A percentile compares a stretch with the other conserved stretches of the same genome.
These are phyloP conservation scores for Saccharomycopsis sp. DNA, from an alignment of 805 yeast genomes.

Conservation along the genomic window DNA sequence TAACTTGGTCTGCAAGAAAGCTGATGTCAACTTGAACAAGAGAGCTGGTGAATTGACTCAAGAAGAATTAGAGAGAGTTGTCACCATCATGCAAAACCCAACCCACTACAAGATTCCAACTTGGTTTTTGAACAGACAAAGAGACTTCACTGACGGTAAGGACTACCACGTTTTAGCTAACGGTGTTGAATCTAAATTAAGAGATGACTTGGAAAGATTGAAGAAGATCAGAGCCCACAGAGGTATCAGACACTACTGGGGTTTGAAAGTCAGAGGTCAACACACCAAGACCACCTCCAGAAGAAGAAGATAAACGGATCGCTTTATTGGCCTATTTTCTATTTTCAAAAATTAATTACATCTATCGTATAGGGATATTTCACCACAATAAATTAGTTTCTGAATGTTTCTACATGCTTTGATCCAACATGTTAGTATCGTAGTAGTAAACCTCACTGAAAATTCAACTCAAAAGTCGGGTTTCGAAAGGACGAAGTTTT, in stretches of 20 bases:
- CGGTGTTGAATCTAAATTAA: conserved; percentile 98
- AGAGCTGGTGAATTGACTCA: conserved; percentile 99
- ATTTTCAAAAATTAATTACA: neutral
- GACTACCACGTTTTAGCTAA: conserved; percentile 98
- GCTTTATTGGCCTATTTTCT: neutral
- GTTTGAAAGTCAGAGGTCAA: conserved; percentile 99
- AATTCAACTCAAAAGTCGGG: too few species aligned
- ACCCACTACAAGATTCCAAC: conserved; percentile 98
- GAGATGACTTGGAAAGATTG: conserved; percentile 99
- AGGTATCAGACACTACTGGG: conserved; percentile 99
- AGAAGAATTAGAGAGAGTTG: conserved; percentile 99
- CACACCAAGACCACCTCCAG: conserved; percentile 99
- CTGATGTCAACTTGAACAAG: conserved; percentile 96
- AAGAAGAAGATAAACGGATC: conserved; percentile 25
- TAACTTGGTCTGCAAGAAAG: conserved; percentile 99
- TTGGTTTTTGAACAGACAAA: conserved; percentile 99
- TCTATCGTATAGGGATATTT: neutral
- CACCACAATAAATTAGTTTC: neutral
- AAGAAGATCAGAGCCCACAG: conserved; percentile 99
- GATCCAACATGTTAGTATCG: too few species aligned
- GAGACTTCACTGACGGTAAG: conserved; percentile 97
- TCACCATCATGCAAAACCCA: conserved; percentile 99
- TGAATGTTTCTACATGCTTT: neutral
- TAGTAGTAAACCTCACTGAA: too few species aligned
- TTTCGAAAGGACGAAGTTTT: too few species aligned